phyloP scores from a whole-genome alignment of 129 eudicot species.

The Centrapalus pauciflorus region DNA sequence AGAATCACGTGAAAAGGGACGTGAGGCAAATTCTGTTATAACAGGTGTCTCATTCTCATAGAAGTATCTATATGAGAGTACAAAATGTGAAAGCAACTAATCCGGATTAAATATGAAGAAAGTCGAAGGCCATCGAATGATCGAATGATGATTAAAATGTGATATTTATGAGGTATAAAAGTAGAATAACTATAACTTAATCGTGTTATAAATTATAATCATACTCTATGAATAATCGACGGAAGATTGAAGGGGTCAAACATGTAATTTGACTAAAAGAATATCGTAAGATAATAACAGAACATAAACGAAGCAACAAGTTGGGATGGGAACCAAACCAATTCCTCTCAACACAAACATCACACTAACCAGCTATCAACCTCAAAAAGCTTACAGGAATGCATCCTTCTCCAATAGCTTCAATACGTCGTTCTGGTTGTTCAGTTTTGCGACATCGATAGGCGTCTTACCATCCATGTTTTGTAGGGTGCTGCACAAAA shows the following conservation, averaged over 20 bases:
- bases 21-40: no score
- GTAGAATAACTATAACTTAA: not conserved
- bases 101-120: no score
- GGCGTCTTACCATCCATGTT: conserved; percentile 95
- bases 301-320: not conserved
- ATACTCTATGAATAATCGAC: conserved; percentile 7
- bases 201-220: conserved; percentile 8
- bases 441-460: conserved; percentile 84
- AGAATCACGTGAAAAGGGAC: no score
- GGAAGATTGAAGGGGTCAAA: conserved; percentile 10
- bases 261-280: conserved; percentile 22
- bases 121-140: no score
- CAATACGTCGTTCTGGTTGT: conserved; percentile 69
- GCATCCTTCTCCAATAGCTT: conserved; percentile 88
- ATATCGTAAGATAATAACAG: conserved; percentile 14
- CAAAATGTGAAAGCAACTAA: no score
- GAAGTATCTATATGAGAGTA: no score
- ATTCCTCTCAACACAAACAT: conserved; percentile 12
- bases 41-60: no score
- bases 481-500: conserved; percentile 68
- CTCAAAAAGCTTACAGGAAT: conserved; percentile 46
- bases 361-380: conserved; percentile 9
- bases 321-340: conserved; percentile 20
- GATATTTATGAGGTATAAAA: not conserved
- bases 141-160: no score